These are phyloP conservation scores for Pleurotus pulmonarius DNA, from an alignment of 768 basidiomycete genomes.

Conservation along the genomic window DNA sequence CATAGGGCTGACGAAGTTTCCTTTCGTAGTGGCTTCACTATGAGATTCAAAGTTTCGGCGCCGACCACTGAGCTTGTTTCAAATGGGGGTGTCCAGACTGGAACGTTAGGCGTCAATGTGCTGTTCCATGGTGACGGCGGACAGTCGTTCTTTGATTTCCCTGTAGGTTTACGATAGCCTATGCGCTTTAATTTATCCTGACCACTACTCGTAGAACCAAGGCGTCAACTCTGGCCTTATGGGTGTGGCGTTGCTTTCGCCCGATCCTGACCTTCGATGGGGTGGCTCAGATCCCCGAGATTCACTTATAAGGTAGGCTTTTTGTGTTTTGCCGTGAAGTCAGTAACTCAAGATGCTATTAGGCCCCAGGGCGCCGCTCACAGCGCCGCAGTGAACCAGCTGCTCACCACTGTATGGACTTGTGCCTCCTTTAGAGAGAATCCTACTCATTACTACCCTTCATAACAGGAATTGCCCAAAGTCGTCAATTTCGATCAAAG, in stretches of 20 bases:
- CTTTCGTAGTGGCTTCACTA: slow-evolving; percentile 16
- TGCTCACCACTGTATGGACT: slow-evolving; percentile 16
- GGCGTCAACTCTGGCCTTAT: slow-evolving; percentile 16
- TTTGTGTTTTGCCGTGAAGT: background rate
- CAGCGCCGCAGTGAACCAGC: slow-evolving; percentile 23
- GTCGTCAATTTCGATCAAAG: slow-evolving; percentile 22
- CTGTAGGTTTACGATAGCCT: slow-evolving; percentile 8
- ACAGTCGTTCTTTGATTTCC: slow-evolving; percentile 20
- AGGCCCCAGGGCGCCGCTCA: slow-evolving; percentile 23
- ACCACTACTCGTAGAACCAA: slow-evolving; percentile 12
- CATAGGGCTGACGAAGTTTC: background rate
- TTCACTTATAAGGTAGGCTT: slow-evolving; percentile 11
- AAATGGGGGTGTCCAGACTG: slow-evolving; percentile 10
- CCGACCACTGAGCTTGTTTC: slow-evolving; percentile 19
- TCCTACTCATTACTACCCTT: background rate
- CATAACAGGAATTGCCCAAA: slow-evolving; percentile 16
- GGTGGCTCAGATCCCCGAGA: slow-evolving; percentile 15
- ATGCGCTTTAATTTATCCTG: background rate
- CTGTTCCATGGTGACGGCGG: slow-evolving; percentile 21
- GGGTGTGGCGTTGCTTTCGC: slow-evolving; percentile 20
- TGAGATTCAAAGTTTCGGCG: slow-evolving; percentile 25
- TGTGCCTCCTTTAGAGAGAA: background rate
- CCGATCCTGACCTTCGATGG: slow-evolving; percentile 17
- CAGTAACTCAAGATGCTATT: background rate
- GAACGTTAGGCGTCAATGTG: slow-evolving; percentile 21